These are phyloP conservation scores for Sarocladium kiliense DNA, from an alignment of 2,329 filamentous ascomycete species.

Conservation along the genomic window DNA sequence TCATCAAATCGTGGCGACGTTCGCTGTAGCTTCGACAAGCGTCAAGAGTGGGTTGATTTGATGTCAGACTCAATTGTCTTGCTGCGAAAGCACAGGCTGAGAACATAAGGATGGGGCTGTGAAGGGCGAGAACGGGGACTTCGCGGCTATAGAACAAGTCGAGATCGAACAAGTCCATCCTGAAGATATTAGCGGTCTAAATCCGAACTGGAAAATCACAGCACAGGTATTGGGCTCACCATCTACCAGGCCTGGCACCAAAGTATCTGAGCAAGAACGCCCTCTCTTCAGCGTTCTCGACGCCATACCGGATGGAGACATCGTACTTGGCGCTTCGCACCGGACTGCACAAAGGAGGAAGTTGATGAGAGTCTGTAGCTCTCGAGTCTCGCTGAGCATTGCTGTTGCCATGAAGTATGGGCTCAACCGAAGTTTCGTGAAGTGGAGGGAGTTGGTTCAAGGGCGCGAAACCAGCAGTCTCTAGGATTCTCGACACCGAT, in stretches of 20 bases:
- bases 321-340: not conserved
- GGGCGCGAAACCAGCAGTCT: not conserved
- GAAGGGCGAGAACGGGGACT: not conserved
- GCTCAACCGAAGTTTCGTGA: not conserved
- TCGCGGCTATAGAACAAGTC: constrained; percentile 5
- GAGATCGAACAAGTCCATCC: constrained; percentile 3
- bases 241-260: not conserved
- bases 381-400: not conserved
- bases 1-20: not conserved
- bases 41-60: not conserved
- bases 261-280: not conserved
- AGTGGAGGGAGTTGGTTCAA: not conserved
- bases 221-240: not conserved
- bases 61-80: not conserved
- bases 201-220: not conserved
- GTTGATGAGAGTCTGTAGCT: not conserved
- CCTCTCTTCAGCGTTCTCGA: not conserved
- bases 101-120: not conserved
- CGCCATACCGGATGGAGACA: not conserved
- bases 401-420: not conserved
- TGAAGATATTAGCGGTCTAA: not conserved
- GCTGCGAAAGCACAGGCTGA: constrained; percentile 1
- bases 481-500: not conserved
- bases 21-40: not conserved
- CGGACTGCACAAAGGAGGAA: not conserved